Base-by-base conservation (phyloP, 768 basidiomycete species). In the Nevesoporus exiguus region DNA sequence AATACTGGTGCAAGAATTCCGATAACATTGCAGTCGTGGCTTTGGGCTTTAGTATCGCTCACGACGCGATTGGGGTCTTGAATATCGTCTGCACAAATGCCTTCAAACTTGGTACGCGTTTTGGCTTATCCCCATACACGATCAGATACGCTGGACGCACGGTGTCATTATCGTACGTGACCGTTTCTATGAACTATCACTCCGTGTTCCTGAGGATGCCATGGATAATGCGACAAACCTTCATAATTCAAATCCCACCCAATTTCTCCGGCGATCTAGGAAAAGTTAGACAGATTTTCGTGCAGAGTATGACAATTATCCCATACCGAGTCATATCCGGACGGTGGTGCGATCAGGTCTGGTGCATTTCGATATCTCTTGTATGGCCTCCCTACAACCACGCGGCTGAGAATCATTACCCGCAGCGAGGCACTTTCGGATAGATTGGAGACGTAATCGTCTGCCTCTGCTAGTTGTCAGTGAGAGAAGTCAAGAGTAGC, bases 181-280 rank as follows among this genome's bases (percentile, higher is more conserved):
- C 83, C 4, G 82, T 85, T 66, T 86, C 85, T 70, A 47, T 40
- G 8, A n/a, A 59, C 27, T 41, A 46, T 36, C 40, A 46, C 33
- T 47, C 40, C 27, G 5, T 24, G 27, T 30, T 13, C 37, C 11
- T 25, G 19, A 46, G 47, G 7, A 3, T 9, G 22, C 21, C 30
- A 27, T 5, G 19, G 17, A 14, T 30, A 19, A 7, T 24, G 8
- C 4, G 17, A 66, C 68, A 24, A 45, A 66, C 69, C 69, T 66
- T 82, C 83, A 54, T 85, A 86, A 62, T 86, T 86, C 46, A 86
- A 69, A 62, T 84, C 82, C 36, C 68, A 70, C 1, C 85, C 85
- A n/a, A 84, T 85, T 56, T 80, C 75, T 3, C 85, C 85, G 8
- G 80, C 69, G 21, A 86, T 74, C 84, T 86, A 52, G 8, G 37